phyloP scores from a whole-genome alignment of 78 protist species.

The Dictyostelium intermedium region DNA sequence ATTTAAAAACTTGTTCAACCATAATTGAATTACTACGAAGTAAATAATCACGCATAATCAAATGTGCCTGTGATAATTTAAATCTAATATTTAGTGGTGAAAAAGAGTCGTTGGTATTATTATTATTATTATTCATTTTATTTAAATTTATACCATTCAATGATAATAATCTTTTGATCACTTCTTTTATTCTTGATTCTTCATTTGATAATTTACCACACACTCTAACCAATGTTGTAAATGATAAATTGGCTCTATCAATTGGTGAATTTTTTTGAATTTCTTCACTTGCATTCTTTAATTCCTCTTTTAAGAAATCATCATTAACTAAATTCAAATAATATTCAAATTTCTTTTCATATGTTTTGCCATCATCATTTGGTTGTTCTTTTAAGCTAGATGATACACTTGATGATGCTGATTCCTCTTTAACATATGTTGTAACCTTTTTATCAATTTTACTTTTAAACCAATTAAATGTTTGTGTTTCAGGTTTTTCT shows the following conservation, averaged over 20 bases:
- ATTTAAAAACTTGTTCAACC: constrained; percentile 18
- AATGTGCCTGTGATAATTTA: neutral
- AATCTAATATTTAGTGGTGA: neutral
- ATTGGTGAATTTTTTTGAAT: constrained; percentile 3
- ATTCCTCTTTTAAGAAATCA: constrained; percentile 6
- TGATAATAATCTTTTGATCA: neutral
- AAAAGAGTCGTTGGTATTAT: neutral
- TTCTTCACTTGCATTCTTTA: neutral
- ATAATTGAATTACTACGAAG: neutral
- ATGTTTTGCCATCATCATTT: neutral
- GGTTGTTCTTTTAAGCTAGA: neutral
- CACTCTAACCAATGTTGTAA: constrained; percentile 48
- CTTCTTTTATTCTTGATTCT: neutral
- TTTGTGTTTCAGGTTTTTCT: constrained; percentile 17
- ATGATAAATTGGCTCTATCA: constrained; percentile 36
- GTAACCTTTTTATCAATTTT: constrained; percentile 35
- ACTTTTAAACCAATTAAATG: constrained; percentile 50
- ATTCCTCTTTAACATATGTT: neutral
- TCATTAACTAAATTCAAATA: neutral
- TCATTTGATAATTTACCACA: constrained; percentile 27
- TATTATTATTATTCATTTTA: neutral
- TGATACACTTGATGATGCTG: neutral
- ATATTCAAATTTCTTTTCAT: neutral
- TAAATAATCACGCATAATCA: neutral
- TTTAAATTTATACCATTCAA: neutral